phyloP scores from a whole-genome alignment of 768 basidiomycete genomes.

The Mycena vitilis region DNA sequence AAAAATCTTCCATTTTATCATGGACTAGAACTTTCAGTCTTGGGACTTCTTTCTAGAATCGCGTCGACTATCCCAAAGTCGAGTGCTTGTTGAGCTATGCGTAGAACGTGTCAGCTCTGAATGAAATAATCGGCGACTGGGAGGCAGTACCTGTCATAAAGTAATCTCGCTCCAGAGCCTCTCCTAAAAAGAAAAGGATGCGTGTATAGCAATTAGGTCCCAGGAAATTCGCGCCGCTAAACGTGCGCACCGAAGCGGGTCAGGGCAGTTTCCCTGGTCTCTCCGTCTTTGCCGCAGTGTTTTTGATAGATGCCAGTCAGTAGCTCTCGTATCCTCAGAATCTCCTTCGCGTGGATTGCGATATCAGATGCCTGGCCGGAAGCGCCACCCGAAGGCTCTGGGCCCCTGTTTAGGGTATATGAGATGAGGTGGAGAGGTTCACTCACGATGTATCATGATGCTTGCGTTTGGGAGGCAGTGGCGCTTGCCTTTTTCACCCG shows the following conservation, averaged over 20 bases:
- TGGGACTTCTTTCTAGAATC: constrained; percentile 84
- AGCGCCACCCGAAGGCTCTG: constrained; percentile 97
- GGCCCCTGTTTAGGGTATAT: constrained; percentile 26
- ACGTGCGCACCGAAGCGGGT: constrained; percentile 78
- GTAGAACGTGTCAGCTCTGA: constrained; percentile 37
- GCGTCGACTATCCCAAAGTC: constrained; percentile 95
- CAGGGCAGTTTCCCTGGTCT: constrained; percentile 71
- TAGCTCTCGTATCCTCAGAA: constrained; percentile 85
- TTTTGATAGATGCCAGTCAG: constrained; percentile 91
- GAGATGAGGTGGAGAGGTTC: constrained; percentile 39
- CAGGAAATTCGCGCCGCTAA: constrained; percentile 24
- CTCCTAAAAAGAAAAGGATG: constrained; percentile 62
- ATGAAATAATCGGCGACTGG: constrained; percentile 29
- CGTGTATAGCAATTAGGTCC: constrained; percentile 38
- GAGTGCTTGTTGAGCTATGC: constrained; percentile 84
- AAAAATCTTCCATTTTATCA: constrained; percentile 23
- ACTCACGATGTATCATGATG: constrained; percentile 97
- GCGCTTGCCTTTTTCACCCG: constrained; percentile 91
- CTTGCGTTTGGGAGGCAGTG: constrained; percentile 93
- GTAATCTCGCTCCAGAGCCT: constrained; percentile 92
- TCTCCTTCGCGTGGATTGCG: constrained; percentile 97
- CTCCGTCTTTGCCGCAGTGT: constrained; percentile 80
- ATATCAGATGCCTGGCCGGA: constrained; percentile 97
- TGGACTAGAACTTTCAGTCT: constrained; percentile 52
- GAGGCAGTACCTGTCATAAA: constrained; percentile 84